A percentile compares a stretch with the other conserved stretches of the same genome.
Conservation (phyloP, 257 asterid species). For the Solanum pinnatisectum region DNA sequence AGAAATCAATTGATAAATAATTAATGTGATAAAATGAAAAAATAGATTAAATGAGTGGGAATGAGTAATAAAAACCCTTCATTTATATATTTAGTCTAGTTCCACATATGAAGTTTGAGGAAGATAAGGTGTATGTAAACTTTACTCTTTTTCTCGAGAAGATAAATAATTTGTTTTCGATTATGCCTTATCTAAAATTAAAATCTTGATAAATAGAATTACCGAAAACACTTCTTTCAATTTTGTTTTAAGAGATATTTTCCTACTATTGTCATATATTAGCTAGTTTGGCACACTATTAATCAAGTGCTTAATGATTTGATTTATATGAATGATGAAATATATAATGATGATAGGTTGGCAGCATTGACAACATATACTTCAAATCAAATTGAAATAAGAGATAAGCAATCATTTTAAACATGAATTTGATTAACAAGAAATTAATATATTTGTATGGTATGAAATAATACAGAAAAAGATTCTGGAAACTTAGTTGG, state of each 20-base stretch:
- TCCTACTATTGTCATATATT: not conserved
- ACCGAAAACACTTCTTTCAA: not conserved
- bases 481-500: not conserved
- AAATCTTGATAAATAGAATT: not conserved
- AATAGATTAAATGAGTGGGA: not conserved
- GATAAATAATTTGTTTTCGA: too few species aligned
- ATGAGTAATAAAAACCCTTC: not conserved
- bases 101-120: not conserved
- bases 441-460: not conserved
- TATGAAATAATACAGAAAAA: not conserved
- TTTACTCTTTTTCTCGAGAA: too few species aligned
- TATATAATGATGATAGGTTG: not conserved
- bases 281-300: not conserved
- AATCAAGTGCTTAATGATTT: not conserved
- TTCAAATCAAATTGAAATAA: not conserved
- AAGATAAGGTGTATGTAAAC: accelerated
- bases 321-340: not conserved
- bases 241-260: not conserved
- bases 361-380: not conserved
- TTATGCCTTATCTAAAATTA: not conserved
- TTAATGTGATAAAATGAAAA: not conserved
- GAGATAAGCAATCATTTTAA: not conserved
- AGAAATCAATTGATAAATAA: not conserved
- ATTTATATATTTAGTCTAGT: too few species aligned
- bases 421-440: not conserved